Conservation (phyloP, 768 basidiomycete genomes). For the Tylopilus felleus region DNA sequence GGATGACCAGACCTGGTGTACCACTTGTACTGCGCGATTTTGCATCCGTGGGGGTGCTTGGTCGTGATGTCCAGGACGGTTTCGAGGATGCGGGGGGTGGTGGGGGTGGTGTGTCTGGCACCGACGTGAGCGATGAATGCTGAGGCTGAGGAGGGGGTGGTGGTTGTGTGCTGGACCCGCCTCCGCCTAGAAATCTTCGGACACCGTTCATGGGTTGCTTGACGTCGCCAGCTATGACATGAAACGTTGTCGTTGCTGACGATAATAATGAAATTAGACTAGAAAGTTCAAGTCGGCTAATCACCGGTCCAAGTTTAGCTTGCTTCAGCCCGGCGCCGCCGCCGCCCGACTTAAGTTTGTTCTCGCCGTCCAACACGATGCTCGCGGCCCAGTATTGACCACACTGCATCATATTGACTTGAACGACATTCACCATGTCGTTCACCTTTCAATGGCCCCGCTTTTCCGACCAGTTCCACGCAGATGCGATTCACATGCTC, state of each 20-base stretch:
- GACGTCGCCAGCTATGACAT: conserved; percentile 21
- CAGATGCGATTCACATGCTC: conserved; percentile 95
- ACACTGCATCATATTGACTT: not conserved
- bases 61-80: conserved; percentile 45
- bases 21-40: conserved; percentile 13
- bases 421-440: conserved; percentile 55
- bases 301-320: not conserved
- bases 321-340: not conserved
- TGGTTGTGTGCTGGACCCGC: conserved; percentile 36
- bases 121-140: conserved; percentile 4
- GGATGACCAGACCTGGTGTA: conserved; percentile 42
- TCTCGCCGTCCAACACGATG: conserved; percentile 21
- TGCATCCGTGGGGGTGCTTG: conserved; percentile 26
- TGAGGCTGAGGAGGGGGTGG: conserved; percentile 18
- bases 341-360: conserved; percentile 13
- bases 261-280: not conserved
- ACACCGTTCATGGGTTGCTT: conserved; percentile 61
- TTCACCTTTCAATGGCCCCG: conserved; percentile 96
- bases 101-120: conserved; percentile 21
- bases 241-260: conserved; percentile 14
- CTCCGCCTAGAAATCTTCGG: conserved; percentile 56
- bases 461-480: conserved; percentile 95
- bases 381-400: conserved; percentile 8
- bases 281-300: conserved; percentile 1
- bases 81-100: conserved; percentile 30